phyloP scores from a whole-genome alignment of 148 eudicot species.

The Spergularia marina region DNA sequence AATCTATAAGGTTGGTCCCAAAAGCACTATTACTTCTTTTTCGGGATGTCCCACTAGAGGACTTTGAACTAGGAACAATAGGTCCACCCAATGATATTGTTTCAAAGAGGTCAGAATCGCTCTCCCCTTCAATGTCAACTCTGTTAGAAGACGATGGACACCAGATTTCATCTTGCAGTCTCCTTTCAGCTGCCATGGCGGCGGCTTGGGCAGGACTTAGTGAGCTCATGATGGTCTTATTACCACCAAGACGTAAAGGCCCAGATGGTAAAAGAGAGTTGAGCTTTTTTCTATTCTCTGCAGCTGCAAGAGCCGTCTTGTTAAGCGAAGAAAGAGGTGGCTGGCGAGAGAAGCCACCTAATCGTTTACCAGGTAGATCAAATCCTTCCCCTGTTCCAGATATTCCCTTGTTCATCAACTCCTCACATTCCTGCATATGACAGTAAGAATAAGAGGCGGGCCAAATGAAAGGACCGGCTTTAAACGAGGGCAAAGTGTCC shows the following conservation, averaged over 20 bases:
- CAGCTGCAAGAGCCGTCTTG: constrained; percentile 58
- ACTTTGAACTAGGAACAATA: constrained; percentile 31
- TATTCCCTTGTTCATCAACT: constrained; percentile 74
- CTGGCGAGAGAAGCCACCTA: constrained; percentile 69
- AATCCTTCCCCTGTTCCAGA: constrained; percentile 75
- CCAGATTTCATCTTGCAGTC: constrained; percentile 89
- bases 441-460: background rate
- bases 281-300: constrained; percentile 63
- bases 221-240: constrained; percentile 64
- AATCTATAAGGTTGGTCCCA: constrained; percentile 23
- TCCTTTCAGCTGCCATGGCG: constrained; percentile 99
- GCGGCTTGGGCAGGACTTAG: constrained; percentile 93
- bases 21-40: constrained; percentile 40
- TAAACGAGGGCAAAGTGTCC: background rate
- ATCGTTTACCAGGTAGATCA: constrained; percentile 80
- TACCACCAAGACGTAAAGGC: constrained; percentile 85
- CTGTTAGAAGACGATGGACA: constrained; percentile 56
- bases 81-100: constrained; percentile 10
- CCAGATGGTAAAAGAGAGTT: constrained; percentile 71
- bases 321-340: constrained; percentile 70
- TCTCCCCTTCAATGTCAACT: constrained; percentile 44
- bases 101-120: constrained; percentile 25
- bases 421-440: constrained; percentile 74
- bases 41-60: constrained; percentile 28
- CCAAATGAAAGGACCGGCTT: background rate